Percentiles rank a stretch among this genome's conserved stretches.
phyloP scores from a whole-genome alignment of 306 rosid genomes.

The Urtica urens region DNA sequence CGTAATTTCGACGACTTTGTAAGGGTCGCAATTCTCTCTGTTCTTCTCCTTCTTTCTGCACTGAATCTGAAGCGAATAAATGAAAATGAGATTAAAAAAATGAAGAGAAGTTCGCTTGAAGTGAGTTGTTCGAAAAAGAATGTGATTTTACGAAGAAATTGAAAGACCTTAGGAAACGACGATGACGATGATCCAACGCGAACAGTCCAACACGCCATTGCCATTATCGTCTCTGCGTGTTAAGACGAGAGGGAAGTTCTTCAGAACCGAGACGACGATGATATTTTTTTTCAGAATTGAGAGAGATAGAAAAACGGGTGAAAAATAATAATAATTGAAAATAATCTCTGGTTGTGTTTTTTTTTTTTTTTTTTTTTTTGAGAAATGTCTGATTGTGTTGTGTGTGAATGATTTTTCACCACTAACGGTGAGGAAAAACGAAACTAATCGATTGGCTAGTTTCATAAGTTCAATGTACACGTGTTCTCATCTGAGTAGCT shows the following conservation, averaged over 20 bases:
- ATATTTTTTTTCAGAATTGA: background rate
- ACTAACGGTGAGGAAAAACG: too few species aligned
- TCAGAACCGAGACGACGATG: background rate
- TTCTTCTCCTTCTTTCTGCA: constrained; percentile 70
- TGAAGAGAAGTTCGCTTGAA: background rate
- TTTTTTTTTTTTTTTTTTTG: too few species aligned
- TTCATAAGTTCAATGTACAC: too few species aligned
- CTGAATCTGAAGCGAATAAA: constrained; percentile 27
- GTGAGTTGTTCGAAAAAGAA: background rate
- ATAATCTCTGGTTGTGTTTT: too few species aligned
- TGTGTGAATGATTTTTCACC: too few species aligned
- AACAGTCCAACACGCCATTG: constrained; percentile 40
- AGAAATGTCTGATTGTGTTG: too few species aligned
- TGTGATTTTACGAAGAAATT: background rate
- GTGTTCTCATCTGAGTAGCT: too few species aligned
- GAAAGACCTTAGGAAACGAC: constrained; percentile 27
- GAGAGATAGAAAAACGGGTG: too few species aligned
- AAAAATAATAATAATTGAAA: too few species aligned
- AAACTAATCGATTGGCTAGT: too few species aligned
- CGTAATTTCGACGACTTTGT: constrained; percentile 80
- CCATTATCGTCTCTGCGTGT: constrained; percentile 19
- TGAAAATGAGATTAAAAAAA: background rate
- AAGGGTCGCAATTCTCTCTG: constrained; percentile 51
- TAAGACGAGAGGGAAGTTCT: too few species aligned
- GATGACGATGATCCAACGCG: constrained; percentile 26